phyloP scores from a whole-genome alignment of 331 rosid species.

The Malus hybrid region DNA sequence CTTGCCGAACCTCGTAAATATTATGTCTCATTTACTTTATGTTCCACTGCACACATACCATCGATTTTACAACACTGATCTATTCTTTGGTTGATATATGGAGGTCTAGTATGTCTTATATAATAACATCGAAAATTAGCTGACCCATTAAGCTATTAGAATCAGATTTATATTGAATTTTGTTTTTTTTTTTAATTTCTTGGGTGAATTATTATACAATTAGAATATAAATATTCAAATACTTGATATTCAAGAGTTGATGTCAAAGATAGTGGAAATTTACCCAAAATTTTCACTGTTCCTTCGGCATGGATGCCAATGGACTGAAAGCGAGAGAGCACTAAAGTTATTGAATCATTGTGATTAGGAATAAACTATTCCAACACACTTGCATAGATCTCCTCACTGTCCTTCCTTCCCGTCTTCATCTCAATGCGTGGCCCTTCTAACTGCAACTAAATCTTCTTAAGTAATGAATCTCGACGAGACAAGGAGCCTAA shows the following conservation, averaged over 20 bases:
- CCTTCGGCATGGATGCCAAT: constrained; percentile 66
- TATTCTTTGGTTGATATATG: too few species aligned
- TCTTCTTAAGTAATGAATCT: neutral
- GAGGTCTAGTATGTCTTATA: too few species aligned
- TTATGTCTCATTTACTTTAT: too few species aligned
- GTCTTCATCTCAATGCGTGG: constrained; percentile 63
- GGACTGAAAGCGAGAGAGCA: constrained; percentile 63
- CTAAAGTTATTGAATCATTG: constrained; percentile 50
- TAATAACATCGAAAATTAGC: too few species aligned
- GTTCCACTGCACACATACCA: too few species aligned
- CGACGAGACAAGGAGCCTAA: neutral
- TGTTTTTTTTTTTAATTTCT: too few species aligned
- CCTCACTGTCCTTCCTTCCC: constrained; percentile 64
- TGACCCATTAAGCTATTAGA: too few species aligned
- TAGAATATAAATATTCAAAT: too few species aligned
- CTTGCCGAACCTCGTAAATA: too few species aligned
- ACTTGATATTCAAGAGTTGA: neutral
- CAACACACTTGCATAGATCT: constrained; percentile 31
- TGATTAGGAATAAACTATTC: constrained; percentile 61
- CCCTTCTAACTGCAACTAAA: constrained; percentile 58
- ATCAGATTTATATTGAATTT: too few species aligned
- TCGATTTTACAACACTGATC: too few species aligned
- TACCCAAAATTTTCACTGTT: constrained; percentile 66
- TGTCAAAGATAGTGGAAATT: neutral
- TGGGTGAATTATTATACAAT: too few species aligned